Percentiles rank a stretch among this genome's conserved stretches.
These are phyloP conservation scores for Zygosaccharomyces pseudobailii DNA, from an alignment of 1,139 yeast genomes.

Conservation along the genomic window DNA sequence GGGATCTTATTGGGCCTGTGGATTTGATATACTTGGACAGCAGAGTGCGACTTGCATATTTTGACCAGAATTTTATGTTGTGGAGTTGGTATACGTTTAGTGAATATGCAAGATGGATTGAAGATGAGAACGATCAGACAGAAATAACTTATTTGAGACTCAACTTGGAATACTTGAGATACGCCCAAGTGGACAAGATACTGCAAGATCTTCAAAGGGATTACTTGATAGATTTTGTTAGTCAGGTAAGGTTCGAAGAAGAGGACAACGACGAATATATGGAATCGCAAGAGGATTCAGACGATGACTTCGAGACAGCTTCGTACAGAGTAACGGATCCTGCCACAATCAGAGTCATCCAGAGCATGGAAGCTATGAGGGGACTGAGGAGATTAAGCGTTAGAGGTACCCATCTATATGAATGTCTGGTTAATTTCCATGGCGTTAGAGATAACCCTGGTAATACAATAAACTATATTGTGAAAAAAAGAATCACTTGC, in stretches of 20 bases:
- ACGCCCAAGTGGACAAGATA: conserved; percentile 5
- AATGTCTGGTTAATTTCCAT: conserved; percentile 26
- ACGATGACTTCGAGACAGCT: conserved; percentile 3
- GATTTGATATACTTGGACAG: conserved; percentile 26
- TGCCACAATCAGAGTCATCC: conserved; percentile 13
- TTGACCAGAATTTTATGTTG: conserved; percentile 21
- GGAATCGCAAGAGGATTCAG: background rate
- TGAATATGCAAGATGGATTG: conserved; percentile 25
- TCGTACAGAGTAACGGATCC: conserved; percentile 7
- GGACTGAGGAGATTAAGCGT: conserved; percentile 17
- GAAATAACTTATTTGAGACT: conserved; percentile 13
- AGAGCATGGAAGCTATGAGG: conserved; percentile 22
- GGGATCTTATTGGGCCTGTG: conserved; percentile 20
- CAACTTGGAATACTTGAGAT: conserved; percentile 15
- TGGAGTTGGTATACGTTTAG: conserved; percentile 29
- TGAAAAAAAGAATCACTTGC: conserved; percentile 19
- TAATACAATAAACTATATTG: conserved; percentile 22
- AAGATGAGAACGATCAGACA: conserved; percentile 9
- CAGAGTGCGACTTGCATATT: conserved; percentile 19
- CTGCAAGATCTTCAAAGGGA: conserved; percentile 12
- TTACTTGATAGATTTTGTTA: conserved; percentile 14
- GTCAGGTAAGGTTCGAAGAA: conserved; percentile 17
- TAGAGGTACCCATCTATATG: conserved; percentile 22
- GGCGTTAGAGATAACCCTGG: conserved; percentile 32
- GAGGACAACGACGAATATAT: conserved; percentile 13